Evolutionary conservation across 2,329 filamentous ascomycete species (phyloP).

Genomic region (Boeremia exigua): DNA sequence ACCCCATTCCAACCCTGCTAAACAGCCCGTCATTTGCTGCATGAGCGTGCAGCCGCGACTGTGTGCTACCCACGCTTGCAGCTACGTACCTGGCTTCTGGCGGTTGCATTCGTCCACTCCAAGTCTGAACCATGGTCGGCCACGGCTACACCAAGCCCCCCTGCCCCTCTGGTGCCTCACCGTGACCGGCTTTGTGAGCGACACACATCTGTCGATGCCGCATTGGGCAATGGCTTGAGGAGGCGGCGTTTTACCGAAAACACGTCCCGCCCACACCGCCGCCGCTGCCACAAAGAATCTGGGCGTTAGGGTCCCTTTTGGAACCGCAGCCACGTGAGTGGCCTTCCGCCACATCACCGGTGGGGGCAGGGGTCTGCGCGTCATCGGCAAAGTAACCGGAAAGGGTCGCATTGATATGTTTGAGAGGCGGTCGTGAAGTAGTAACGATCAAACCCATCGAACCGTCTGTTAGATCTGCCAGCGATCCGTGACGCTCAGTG

Average conservation of each 20-base stretch:
- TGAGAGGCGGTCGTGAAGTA: not conserved
- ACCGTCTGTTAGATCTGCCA: not conserved
- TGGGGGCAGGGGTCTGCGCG: conserved; percentile 43
- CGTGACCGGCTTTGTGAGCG: conserved; percentile 23
- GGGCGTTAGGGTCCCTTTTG: conserved; percentile 23
- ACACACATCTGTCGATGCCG: conserved; percentile 31
- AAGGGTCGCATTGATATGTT: conserved; percentile 9
- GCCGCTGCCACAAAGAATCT: conserved; percentile 39
- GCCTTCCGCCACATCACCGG: conserved; percentile 29
- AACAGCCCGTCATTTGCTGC: conserved; percentile 41
- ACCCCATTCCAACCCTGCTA: conserved; percentile 33
- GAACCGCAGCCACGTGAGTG: conserved; percentile 43
- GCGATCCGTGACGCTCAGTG: not conserved
- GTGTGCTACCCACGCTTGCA: conserved; percentile 31
- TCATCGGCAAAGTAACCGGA: conserved; percentile 43
- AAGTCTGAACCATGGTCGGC: conserved; percentile 12
- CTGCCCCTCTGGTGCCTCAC: conserved; percentile 23
- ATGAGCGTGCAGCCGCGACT: conserved; percentile 36
- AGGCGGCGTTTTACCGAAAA: conserved; percentile 30
- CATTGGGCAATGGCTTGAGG: conserved; percentile 26
- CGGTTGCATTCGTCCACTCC: conserved; percentile 17
- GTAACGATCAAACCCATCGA: not conserved
- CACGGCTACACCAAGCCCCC: conserved; percentile 18
- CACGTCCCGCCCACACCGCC: conserved; percentile 19
- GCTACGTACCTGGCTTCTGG: conserved; percentile 41